Base-by-base conservation (phyloP, 73 alveolate species). In the Blepharisma japonicum region DNA sequence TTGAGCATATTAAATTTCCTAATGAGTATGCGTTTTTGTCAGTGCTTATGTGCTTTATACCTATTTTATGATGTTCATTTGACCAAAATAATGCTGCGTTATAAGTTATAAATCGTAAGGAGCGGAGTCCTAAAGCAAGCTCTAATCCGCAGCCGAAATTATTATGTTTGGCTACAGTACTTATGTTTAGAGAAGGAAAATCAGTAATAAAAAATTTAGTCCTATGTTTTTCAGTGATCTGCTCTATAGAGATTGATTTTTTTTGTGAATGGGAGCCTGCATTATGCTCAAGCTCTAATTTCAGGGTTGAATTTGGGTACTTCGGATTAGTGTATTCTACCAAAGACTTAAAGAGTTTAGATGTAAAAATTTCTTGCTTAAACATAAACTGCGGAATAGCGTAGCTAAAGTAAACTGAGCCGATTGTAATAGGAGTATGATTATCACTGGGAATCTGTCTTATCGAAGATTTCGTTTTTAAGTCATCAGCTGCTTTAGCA, bases 401-500 rank as follows among this genome's bases (percentile, higher is more conserved):
- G 23, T 53, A 53, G n/a, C 23, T 11, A 20, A 53, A 53, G 23
- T 53, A 53, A 11, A 20, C 67, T 20, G 27, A 53, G 27, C 67
- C 67, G n/a, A 32, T 32, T 32, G 42, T 32, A 32, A 53, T 20
- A 1, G 27, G 23, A 14, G 4, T 14, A 53, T 53, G n/a, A 3
- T 20, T 53, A 4, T 11, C n/a, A 14, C 67, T 11, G 4, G 67
- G n/a, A 1, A 14, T 53, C 23, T 53, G 67, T 53, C 27, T 53
- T 0, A 53, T 14, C 3, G 67, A 14, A 53, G 67, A 53, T 20
- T 53, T 53, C 0, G 23, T 14, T 53, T 11, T 14, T 4, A 53
- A 20, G 27, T 53, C 67, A 20, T 53, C 67, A 53, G 67, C 67
- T 53, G 67, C 67, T 4, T 53, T 53, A 1, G 67, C 67, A 53